Base-by-base conservation (phyloP, 2,329 filamentous ascomycete genomes). In the Cercospora sp. region DNA sequence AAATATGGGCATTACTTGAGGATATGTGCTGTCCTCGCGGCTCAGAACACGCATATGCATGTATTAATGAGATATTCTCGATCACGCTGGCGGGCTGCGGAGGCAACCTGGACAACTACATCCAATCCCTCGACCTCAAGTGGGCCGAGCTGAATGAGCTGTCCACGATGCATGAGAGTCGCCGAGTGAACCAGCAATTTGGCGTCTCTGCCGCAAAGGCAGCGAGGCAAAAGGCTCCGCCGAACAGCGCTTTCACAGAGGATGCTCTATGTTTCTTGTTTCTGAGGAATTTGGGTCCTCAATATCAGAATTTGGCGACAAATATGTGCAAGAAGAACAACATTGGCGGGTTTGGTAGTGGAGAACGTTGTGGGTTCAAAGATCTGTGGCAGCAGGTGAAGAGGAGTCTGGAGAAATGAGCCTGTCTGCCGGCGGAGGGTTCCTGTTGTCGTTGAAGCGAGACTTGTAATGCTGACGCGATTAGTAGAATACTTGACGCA, bases 331-430 rank as follows among this genome's bases (percentile, higher is more conserved):
- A 70, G 70, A 77, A 73, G 57, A 74, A 74, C 30, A 77, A 78
- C 66, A 69, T 78, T 60, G 76, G 71, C 13, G 77, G 77, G 2
- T 77, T 77, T 55, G 77, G 77, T 5, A 76, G 73, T 16, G 77
- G 77, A 7, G 69, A 73, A 37, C 69, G 71, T 49, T 24, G 77
- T 21, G 72, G 71, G 7, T 77, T 76, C 60, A 70, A 73, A 30
- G 76, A 76, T 30, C 37, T 77, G 61, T 66, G 62, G 5, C 70
- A 72, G 12, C 26, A 77, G 60, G 70, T 70, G 2, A 74, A 72
- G 70, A 69, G 72, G 43, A 72, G 70, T 32, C 55, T 73, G 40
- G 73, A 75, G 49, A 55, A 30, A 45, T 64, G 51, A 63, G 13
- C 53, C 18, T 49, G 9, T 49, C 43, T 18, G 43, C 8, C 9